Percentiles rank a stretch among this genome's conserved stretches.
These are phyloP conservation scores for Leishmania gerbilli DNA, from an alignment of 208 protist species.

Conservation along the genomic window DNA sequence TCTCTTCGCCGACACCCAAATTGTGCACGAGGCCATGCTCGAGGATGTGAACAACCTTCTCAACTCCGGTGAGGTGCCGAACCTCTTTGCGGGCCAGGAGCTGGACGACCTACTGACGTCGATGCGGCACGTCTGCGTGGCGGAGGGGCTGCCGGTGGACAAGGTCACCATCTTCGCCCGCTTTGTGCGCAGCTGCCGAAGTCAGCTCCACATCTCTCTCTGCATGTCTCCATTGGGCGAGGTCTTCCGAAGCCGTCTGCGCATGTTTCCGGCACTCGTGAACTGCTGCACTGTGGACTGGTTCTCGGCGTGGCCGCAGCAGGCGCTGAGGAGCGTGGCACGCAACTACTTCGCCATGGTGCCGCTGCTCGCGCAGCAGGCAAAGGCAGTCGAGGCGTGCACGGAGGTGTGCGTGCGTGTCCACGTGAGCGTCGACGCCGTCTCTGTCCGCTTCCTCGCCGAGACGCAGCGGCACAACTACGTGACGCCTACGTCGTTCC, in stretches of 20 bases:
- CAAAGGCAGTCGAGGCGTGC: slow-evolving; percentile 63
- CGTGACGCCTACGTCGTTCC: slow-evolving; percentile 99
- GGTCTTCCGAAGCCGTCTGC: slow-evolving; percentile 94
- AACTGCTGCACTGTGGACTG: slow-evolving; percentile 99
- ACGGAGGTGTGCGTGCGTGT: slow-evolving; percentile 94
- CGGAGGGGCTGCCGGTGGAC: slow-evolving; percentile 89
- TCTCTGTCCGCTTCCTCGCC: slow-evolving; percentile 88
- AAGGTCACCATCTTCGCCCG: slow-evolving; percentile 95
- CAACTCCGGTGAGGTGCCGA: slow-evolving; percentile 98
- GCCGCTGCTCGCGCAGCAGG: slow-evolving; percentile 38
- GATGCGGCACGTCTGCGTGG: slow-evolving; percentile 94
- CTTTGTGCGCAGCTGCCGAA: slow-evolving; percentile 93
- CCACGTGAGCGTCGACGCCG: slow-evolving; percentile 94
- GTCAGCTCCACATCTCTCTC: slow-evolving; percentile 97
- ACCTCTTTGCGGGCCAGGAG: slow-evolving; percentile 95
- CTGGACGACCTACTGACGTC: slow-evolving; percentile 93
- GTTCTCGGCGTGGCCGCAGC: slow-evolving; percentile 97
- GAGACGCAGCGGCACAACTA: slow-evolving; percentile 96
- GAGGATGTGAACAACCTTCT: slow-evolving; percentile 99
- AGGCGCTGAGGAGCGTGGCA: slow-evolving; percentile 96
- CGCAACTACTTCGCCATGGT: slow-evolving; percentile 74
- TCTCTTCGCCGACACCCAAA: slow-evolving; percentile 98
- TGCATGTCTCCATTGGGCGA: slow-evolving; percentile 97
- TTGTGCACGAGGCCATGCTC: slow-evolving; percentile 97
- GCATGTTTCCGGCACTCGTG: slow-evolving; percentile 98